Conservation (phyloP, 2,329 filamentous ascomycete genomes). For the Ophiocordyceps unilateralis region DNA sequence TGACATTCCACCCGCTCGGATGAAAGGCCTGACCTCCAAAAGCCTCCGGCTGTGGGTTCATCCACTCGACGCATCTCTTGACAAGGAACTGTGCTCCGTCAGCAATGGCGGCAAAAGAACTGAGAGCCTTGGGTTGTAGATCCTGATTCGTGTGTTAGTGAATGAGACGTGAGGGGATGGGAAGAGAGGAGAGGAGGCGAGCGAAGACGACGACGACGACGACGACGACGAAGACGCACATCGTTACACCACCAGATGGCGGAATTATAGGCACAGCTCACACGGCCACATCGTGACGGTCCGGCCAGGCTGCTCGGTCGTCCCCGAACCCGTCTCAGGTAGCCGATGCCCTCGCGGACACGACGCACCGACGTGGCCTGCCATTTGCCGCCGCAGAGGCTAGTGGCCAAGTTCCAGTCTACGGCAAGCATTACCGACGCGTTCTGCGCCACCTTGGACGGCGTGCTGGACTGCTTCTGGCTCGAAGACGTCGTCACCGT, state of each 20-base stretch:
- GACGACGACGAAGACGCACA: not conserved
- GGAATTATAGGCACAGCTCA: slow-evolving; percentile 1
- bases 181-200: not conserved
- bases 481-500: not conserved
- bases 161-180: too few species aligned
- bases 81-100: not conserved
- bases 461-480: not conserved
- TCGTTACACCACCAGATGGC: slow-evolving; percentile 3
- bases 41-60: not conserved
- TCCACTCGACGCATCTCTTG: not conserved
- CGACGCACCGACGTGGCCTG: not conserved
- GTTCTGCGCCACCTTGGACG: not conserved
- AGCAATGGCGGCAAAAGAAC: not conserved
- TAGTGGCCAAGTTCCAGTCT: not conserved
- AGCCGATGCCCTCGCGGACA: not conserved
- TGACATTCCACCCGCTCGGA: slow-evolving; percentile 1
- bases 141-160: not conserved
- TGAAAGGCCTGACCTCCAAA: slow-evolving; percentile 1
- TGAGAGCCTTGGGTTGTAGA: not conserved
- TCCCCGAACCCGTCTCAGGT: not conserved
- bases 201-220: too few species aligned
- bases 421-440: not conserved
- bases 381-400: not conserved
- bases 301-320: not conserved
- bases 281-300: not conserved